Percentiles rank a stretch among this genome's conserved stretches.
These are phyloP conservation scores for Pseudopyrenochaeta lycopersici DNA, from an alignment of 2,329 filamentous ascomycete species.

Conservation along the genomic window DNA sequence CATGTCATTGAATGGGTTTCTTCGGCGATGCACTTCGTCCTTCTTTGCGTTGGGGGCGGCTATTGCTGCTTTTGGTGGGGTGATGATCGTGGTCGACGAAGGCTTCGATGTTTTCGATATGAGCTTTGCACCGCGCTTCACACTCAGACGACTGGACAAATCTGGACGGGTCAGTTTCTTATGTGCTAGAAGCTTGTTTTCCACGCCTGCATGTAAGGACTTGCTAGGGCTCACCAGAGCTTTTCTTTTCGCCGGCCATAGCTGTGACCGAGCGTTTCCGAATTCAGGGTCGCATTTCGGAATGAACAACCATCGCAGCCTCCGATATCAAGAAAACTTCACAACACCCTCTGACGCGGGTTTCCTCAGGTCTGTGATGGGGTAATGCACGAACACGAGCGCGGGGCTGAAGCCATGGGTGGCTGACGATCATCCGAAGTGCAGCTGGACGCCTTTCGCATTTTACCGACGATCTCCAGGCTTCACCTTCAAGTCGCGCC, in stretches of 20 bases:
- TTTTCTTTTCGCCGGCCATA: constrained; percentile 44
- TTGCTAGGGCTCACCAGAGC: constrained; percentile 31
- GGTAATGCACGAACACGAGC: constrained; percentile 5
- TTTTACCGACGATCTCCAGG: constrained; percentile 26
- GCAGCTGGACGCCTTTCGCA: constrained; percentile 20
- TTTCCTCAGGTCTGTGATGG: constrained; percentile 1
- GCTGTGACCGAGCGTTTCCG: constrained; percentile 16
- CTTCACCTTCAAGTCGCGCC: constrained; percentile 27
- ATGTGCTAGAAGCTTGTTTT: neutral
- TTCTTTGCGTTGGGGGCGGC: constrained; percentile 38
- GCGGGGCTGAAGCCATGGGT: constrained; percentile 19
- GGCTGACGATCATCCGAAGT: constrained; percentile 24
- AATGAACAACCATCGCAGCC: constrained; percentile 13
- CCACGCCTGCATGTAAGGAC: neutral
- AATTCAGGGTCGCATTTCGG: constrained; percentile 22
- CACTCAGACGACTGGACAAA: constrained; percentile 31
- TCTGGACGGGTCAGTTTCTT: constrained; percentile 22
- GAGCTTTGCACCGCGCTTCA: constrained; percentile 36
- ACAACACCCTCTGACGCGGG: neutral
- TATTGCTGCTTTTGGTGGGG: constrained; percentile 43
- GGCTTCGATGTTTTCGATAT: constrained; percentile 34
- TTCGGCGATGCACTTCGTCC: constrained; percentile 40
- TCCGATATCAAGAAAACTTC: neutral
- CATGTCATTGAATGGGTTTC: constrained; percentile 45
- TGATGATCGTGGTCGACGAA: constrained; percentile 27